Base-by-base conservation (phyloP, 306 rosid genomes). In the Cucurbita moschata region DNA sequence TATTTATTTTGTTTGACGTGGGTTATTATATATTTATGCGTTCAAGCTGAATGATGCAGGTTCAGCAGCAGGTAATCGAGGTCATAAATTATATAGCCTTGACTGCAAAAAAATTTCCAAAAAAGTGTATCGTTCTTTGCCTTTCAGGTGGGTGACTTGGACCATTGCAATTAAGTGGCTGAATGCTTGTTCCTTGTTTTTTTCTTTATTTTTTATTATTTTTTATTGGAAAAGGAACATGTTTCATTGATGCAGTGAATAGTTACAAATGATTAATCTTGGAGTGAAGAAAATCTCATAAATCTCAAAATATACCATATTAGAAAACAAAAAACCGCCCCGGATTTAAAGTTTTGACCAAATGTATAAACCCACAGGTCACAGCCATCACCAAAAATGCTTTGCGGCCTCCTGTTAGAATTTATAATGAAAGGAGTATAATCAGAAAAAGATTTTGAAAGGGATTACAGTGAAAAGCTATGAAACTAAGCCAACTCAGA, bases 31-130 rank as follows among this genome's bases (percentile, higher is more conserved):
- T 76, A 73, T 67, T 52, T 60, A 56, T 59, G 72, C 62, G 35
- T 79, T 72, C 56, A 30, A 59, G 74, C 68, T 80, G 63, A 63
- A 40, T 73, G 76, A 58, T 83, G 84, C 92, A 94, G 99, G 97
- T 94, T 81, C 99, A 94, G 81, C 99, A 95, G 81, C 99, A 91
- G 85, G 95, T 86, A 79, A 86, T 95, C 72, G 99, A 95, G 82
- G 86, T 89, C 82, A 55, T 85, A 66, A 86, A 89, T 66, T 80
- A 83, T 79, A 83, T 91, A 79, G 93, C 96, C 76, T 89, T 88
- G 10, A 88, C 86, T 51, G 89, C 86, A 9, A 79, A 81, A 57
- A 95, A 89, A 69, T 88, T 91, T 82, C 99, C 96, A 4, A 95
- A 95, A 88, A 95, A 95, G 82, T 95, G 99, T 56, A 88, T 88